These are phyloP conservation scores for Pythium aquatile DNA, from an alignment of 352 stramenopile genomes.

Conservation along the genomic window DNA sequence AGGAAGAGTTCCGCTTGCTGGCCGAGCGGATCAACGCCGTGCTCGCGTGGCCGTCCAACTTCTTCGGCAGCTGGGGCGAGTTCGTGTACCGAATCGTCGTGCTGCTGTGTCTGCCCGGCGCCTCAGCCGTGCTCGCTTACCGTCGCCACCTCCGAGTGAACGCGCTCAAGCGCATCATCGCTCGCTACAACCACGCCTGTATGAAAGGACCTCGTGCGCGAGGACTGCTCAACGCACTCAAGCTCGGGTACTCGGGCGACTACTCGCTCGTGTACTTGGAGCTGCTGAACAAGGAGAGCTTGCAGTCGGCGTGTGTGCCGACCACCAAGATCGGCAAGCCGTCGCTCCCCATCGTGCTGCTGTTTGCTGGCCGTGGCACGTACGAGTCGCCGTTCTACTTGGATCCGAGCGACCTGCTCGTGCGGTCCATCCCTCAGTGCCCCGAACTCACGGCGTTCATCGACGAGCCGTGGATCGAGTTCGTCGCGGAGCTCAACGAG, in stretches of 20 bases:
- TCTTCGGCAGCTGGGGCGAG: constrained; percentile 54
- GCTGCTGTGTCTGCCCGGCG: constrained; percentile 70
- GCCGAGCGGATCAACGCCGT: constrained; percentile 65
- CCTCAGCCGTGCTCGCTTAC: constrained; percentile 63
- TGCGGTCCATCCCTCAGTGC: constrained; percentile 75
- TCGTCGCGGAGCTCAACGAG: constrained; percentile 79
- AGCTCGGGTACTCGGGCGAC: constrained; percentile 74
- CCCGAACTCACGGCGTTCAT: constrained; percentile 83
- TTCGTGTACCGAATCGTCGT: constrained; percentile 57
- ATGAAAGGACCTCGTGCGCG: constrained; percentile 74
- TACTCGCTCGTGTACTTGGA: constrained; percentile 83
- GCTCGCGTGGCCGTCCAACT: constrained; percentile 48
- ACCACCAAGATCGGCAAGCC: constrained; percentile 74
- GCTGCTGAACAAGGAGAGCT: constrained; percentile 73
- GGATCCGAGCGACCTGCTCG: constrained; percentile 76
- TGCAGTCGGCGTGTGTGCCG: constrained; percentile 63
- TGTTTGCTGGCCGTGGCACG: constrained; percentile 76
- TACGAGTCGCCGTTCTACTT: constrained; percentile 81
- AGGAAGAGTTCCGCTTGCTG: constrained; percentile 61
- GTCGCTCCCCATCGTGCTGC: constrained; percentile 62
- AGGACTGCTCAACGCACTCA: constrained; percentile 71
- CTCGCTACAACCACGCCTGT: constrained; percentile 79
- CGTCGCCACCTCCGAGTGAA: constrained; percentile 75
- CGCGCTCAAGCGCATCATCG: constrained; percentile 67
- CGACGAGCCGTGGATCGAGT: constrained; percentile 82